These are phyloP conservation scores for Annulohypoxylon maeteangense DNA, from an alignment of 495 filamentous ascomycete species.

Conservation along the genomic window DNA sequence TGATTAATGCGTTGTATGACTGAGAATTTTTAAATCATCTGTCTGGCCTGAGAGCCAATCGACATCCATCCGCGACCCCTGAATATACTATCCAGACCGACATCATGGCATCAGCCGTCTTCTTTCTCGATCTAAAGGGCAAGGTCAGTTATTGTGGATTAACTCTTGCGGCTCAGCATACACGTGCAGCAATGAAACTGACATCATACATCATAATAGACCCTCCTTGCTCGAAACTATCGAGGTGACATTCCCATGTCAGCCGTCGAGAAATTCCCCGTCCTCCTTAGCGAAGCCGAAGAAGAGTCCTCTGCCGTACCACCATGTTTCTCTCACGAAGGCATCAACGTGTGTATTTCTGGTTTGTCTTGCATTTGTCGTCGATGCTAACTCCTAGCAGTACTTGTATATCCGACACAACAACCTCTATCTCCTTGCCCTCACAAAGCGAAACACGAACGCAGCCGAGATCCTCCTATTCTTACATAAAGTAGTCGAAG, in stretches of 20 bases:
- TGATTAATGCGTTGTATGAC: slow-evolving; percentile 36
- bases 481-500: slow-evolving; percentile 97
- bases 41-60: slow-evolving; percentile 45
- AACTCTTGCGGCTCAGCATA: slow-evolving; percentile 28
- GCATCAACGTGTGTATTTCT: slow-evolving; percentile 82
- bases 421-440: slow-evolving; percentile 97
- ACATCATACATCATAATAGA: slow-evolving; percentile 61
- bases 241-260: slow-evolving; percentile 99
- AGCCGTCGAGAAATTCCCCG: slow-evolving; percentile 97
- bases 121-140: slow-evolving; percentile 99
- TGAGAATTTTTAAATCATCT: slow-evolving; percentile 13
- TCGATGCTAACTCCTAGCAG: slow-evolving; percentile 54
- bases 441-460: slow-evolving; percentile 99
- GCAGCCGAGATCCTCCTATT: slow-evolving; percentile 98
- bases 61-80: slow-evolving; percentile 34
- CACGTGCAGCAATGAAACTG: not conserved
- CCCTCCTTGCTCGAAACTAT: slow-evolving; percentile 98
- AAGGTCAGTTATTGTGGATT: no score
- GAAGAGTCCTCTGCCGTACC: slow-evolving; percentile 98
- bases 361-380: slow-evolving; percentile 1
- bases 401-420: slow-evolving; percentile 99
- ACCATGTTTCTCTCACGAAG: slow-evolving; percentile 98
- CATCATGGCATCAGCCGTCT: slow-evolving; percentile 95
- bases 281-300: slow-evolving; percentile 97
- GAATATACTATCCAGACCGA: slow-evolving; percentile 33